Base-by-base conservation (phyloP, 116 monocot species). In the Dioscorea cayenensis region DNA sequence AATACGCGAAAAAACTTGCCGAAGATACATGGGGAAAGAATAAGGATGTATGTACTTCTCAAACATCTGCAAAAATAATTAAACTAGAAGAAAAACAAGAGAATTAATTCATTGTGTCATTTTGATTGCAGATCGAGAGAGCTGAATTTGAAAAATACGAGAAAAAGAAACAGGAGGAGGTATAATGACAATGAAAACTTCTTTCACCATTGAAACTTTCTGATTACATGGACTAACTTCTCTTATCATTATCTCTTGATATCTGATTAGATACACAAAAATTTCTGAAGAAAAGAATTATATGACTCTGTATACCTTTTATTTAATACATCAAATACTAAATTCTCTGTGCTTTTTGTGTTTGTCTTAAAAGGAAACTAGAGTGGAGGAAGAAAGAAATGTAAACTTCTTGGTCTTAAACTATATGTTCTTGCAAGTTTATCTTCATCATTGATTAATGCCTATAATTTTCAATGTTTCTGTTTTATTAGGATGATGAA, bases 141-240 rank as follows among this genome's bases (percentile, higher is more conserved):
- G 77, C 77, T 64, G 81, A 86, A 22, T 90, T 90, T 75, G 90
- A 86, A 27, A 76, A 79, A 63, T 73, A 72, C 25, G 83, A 90
- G 79, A 86, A 84, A 69, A 86, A 84, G 81, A 72, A 65, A 66
- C 49, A 75, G 28, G 83, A 84, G 66, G 90, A 86, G 66, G 90
- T 86, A 74, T 21, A 19, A 2, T 67, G 51, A 8, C 14, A 55
- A 19, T 55, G 5, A 55, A 55, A 55, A 16, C n/a, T n/a, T 55
- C n/a, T 55, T 55, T 16, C 1, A 55, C 55, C 1, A 55, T 43
- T 43, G 7, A 43, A 32, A n/a, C 55, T 55, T 18, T 55, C 55
- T 55, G n/a, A 55, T 32, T 32, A 32, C 32, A 32, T 32, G 4
- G 32, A 4, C 32, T 32, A 32, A 32, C 2, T 32, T 32, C 32